phyloP scores from a whole-genome alignment of 2,329 filamentous ascomycete species.

The Aspergillus fumigatus region DNA sequence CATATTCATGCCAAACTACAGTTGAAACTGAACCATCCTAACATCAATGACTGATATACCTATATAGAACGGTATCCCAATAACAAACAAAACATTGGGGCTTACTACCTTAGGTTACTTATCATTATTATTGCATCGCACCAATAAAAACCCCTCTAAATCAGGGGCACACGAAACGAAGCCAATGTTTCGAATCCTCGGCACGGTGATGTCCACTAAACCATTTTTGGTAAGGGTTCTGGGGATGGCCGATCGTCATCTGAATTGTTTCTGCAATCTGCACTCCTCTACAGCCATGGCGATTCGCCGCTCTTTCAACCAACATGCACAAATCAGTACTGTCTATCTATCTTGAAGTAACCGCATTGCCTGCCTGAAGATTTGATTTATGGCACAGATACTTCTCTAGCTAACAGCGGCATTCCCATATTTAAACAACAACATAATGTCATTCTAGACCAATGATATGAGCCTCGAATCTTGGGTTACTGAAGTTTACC shows the following conservation, averaged over 20 bases:
- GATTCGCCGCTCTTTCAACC: neutral
- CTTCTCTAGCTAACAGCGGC: too few species aligned
- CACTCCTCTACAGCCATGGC: neutral
- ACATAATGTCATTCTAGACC: neutral
- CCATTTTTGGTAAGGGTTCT: neutral
- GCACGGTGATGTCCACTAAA: neutral
- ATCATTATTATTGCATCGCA: neutral
- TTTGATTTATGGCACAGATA: neutral
- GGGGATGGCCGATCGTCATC: neutral
- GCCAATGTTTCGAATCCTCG: neutral
- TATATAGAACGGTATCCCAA: neutral
- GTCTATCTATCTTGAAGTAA: neutral
- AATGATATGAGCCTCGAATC: neutral
- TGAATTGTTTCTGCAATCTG: neutral
- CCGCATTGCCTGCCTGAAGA: neutral
- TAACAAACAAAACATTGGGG: neutral
- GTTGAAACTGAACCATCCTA: neutral
- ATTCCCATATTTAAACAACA: neutral
- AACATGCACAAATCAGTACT: neutral
- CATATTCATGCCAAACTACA: neutral
- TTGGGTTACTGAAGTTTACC: neutral
- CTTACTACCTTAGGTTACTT: too few species aligned
- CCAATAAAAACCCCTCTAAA: neutral
- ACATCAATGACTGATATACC: neutral
- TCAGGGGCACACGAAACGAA: neutral